Evolutionary conservation across 805 yeast genomes (phyloP), one percentile per base, ranked within the genome.

Genomic region (Maudiozyma turicensis): DNA sequence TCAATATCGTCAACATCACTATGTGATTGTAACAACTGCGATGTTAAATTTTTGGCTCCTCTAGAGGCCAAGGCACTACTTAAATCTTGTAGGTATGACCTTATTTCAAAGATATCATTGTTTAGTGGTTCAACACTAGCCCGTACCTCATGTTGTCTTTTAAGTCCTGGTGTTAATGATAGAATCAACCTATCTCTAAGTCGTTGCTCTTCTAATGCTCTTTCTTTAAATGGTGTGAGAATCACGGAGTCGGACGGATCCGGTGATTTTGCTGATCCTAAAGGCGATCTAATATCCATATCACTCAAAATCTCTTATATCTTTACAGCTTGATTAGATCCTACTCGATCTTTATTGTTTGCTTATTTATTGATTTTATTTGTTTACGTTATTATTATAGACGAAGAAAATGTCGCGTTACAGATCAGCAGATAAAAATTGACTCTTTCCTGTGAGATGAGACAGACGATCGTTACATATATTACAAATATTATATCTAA

Each of bases 211-310:
- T 55, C 56, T 8, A 60, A 40, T 5, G 64, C 64, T 13, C 60
- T 50, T 31, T 54, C 57, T 44, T 57, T 56, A 34, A 58, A 60
- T 4, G 64, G 64, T 6, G 64, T 59, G 26, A 52, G 40, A 14
- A 51, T 51, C 8, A 47, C 47, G 20, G 55, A 47, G 6, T 41
- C 53, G 3, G 41, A 45, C 15, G 33, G 50, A 14, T 42, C 49
- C n/a, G 29, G 44, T 6, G 40, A 44, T 13, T 40, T 42, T n/a
- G 43, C 47, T 5, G 30, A 37, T 11, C 31, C 15, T 43, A 44
- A 49, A 32, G 32, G 51, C 14, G 59, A 30, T 14, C 9, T 56
- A 4, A 55, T 51, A 15, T 50, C 45, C 60, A 57, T 57, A 9
- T n/a, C 14, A 8, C 38, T n/a, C 38, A 35, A 14, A 13, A 35